Evolutionary conservation across 2,329 filamentous ascomycete species (phyloP).

Genomic region (Trematosphaeria pertusa): DNA sequence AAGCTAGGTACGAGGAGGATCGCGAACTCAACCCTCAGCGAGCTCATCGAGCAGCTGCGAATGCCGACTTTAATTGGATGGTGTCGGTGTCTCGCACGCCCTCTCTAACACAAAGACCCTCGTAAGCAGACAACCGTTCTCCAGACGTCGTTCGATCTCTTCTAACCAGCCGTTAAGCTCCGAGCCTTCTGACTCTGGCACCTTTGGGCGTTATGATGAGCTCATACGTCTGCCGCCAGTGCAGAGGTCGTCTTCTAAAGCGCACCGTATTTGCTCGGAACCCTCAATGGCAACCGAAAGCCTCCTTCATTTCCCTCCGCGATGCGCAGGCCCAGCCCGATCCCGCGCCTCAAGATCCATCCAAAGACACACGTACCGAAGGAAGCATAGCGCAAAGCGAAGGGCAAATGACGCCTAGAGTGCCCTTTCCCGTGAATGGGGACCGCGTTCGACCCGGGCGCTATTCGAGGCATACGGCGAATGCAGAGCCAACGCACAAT

Average conservation of each 20-base stretch:
- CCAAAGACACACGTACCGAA: slow-evolving; percentile 11
- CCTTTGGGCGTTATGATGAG: slow-evolving; percentile 33
- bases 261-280: slow-evolving; percentile 15
- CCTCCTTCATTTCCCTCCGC: slow-evolving; percentile 41
- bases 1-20: too few species aligned
- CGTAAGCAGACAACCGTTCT: too few species aligned
- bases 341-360: slow-evolving; percentile 9
- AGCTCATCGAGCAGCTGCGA: too few species aligned
- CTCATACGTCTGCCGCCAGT: slow-evolving; percentile 44
- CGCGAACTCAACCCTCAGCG: too few species aligned
- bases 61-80: too few species aligned
- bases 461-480: slow-evolving; percentile 1
- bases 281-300: slow-evolving; percentile 39
- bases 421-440: too few species aligned
- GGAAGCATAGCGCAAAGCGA: neutral
- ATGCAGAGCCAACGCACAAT: neutral
- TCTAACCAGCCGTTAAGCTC: too few species aligned
- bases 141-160: too few species aligned
- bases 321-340: slow-evolving; percentile 13
- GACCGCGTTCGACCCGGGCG: neutral
- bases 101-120: too few species aligned
- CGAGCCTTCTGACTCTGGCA: too few species aligned
- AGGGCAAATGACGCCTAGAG: too few species aligned
- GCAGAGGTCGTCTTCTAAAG: slow-evolving; percentile 31
- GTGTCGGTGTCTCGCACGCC: too few species aligned